Base-by-base conservation (phyloP, 129 eudicot species). In the Erigeron canadensis region DNA sequence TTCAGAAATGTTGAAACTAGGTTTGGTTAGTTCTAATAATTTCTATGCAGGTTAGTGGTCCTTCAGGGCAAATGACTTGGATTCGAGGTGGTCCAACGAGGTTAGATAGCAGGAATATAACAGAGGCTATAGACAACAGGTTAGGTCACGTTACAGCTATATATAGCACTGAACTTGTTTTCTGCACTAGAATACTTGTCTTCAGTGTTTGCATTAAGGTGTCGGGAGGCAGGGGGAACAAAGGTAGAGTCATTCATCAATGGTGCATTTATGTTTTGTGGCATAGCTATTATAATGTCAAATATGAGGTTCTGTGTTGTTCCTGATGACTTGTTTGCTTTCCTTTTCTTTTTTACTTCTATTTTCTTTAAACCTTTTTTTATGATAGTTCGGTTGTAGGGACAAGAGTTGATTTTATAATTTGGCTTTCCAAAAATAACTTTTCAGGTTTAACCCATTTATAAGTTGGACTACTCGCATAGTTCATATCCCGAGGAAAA, bases 51-150 rank as follows among this genome's bases (percentile, higher is more conserved):
- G 96, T 89, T 63, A 79, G 86, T 77, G 98, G 96, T 21, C 98
- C 98, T 23, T 94, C 98, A 17, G 97, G 98, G 48, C 95, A 85
- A 71, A 89, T 94, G 97, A 84, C 83, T 79, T 94, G 98, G 98
- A 94, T 94, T 77, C 92, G 98, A 65, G 88, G 83, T 6, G 98
- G 98, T 48, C 98, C 97, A 56, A 82, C 85, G 62, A 78, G 96
- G 79, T 76, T 94, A 75, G 91, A 86, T 81, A 82, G 87, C 34
- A 68, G 71, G 75, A 94, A 94, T 79, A 94, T 94, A 80, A 68
- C 72, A 6, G 85, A 85, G 76, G 98, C 98, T 48, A 82, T 94
- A 47, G 89, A 89, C 72, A 79, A 76, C 51, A 94, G 98, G 98
- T 93, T 67, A 45, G 67, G 5, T 75, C 69, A 63, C 39, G 12